These are phyloP conservation scores for Mytilinidion resinicola DNA, from an alignment of 495 filamentous ascomycete species.

Conservation along the genomic window DNA sequence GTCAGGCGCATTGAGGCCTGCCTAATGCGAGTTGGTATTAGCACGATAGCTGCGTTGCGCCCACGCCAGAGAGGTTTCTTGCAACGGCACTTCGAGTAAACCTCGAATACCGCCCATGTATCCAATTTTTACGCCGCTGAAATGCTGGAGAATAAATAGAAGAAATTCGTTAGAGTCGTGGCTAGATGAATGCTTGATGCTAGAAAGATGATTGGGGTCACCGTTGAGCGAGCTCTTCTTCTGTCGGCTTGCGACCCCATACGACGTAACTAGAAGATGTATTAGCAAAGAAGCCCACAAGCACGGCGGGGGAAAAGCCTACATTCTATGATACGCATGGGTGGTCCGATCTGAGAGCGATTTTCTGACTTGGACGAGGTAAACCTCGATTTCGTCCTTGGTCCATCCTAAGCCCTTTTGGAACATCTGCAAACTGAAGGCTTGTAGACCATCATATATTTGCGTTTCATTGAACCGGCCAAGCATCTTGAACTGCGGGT, in stretches of 20 bases:
- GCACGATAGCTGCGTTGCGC: neutral
- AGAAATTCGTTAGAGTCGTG: conserved; percentile 14
- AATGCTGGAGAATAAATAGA: conserved; percentile 18
- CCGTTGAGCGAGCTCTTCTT: conserved; percentile 15
- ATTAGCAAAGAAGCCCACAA: conserved; percentile 4
- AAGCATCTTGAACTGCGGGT: conserved; percentile 35
- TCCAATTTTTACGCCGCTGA: conserved; percentile 20
- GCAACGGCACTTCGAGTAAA: neutral
- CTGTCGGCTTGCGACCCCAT: conserved; percentile 32
- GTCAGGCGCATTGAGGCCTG: neutral
- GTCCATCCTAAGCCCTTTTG: conserved; percentile 41
- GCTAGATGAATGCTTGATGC: neutral
- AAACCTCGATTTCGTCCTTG: conserved; percentile 41
- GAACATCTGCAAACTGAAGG: conserved; percentile 38
- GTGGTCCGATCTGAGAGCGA: conserved; percentile 36
- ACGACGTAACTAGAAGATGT: conserved; percentile 29
- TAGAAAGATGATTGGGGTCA: neutral
- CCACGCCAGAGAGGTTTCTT: neutral
- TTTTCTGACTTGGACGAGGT: conserved; percentile 37
- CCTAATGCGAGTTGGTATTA: neutral
- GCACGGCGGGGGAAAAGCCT: conserved; percentile 8
- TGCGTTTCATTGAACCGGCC: conserved; percentile 40
- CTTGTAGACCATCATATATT: conserved; percentile 43
- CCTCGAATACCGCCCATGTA: conserved; percentile 6
- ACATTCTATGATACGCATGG: conserved; percentile 43